Evolutionary conservation across 2,329 filamentous ascomycete species (phyloP), one percentile per base, ranked within the genome.

Genomic region (Chrysoporthe deuterocubensis): DNA sequence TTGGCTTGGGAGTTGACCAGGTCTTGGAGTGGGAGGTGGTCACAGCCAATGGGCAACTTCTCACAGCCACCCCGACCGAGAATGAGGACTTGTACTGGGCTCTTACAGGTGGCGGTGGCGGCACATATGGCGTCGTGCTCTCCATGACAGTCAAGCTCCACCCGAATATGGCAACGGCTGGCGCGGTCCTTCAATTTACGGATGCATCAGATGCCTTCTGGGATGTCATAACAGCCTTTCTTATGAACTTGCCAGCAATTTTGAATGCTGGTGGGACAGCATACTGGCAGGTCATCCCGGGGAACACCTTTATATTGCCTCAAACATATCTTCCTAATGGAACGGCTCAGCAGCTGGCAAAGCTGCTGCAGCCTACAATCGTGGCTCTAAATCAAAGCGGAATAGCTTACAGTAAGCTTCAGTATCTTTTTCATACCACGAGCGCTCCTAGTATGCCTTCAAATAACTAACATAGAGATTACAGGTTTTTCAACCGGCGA

Each of bases 71-170:
- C 9, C 77, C 73, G 2, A 72, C 75, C 1, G 67, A 81, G 37
- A 81, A 85, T 62, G 63, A 75, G 0, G 84, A 86, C 63, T 75
- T 87, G 2, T 86, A 83, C 73, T 87, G 84, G 84, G 85, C 84
- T 9, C 73, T 85, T 3, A 75, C 76, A 57, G 82, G 83, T 8
- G 83, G 84, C 4, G 83, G 84, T 2, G 81, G 79, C 11, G 82
- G 82, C 4, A 84, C 79, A 4, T 86, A 82, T 68, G 84, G 79
- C 1, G 75, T 86, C 2, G 81, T 85, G 5, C 73, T 78, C 32
- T 84, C 81, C 3, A 76, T 85, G 73, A 85, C 82, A 1, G 75
- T 79, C n/a, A 84, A 82, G 70, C 78, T 80, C 0, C 77, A 84
- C 69, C 74, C 42, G 4, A 56, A 54, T 6, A 46, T 57, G 62